These are phyloP conservation scores for Syncephalastrum contaminatum DNA, from an alignment of 371 early-diverging fungal genomes.

Conservation along the genomic window DNA sequence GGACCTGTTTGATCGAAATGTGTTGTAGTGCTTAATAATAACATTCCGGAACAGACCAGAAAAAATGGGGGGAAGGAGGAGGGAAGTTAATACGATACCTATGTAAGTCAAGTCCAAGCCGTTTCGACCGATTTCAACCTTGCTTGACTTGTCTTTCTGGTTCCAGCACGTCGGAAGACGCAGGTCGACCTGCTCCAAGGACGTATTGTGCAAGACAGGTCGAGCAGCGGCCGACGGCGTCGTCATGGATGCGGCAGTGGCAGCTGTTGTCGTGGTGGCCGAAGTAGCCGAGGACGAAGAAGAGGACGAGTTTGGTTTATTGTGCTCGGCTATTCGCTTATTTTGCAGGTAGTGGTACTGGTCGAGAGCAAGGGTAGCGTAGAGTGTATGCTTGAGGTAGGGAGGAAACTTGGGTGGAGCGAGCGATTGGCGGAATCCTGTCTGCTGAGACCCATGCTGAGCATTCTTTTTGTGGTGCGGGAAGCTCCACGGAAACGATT, in stretches of 20 bases:
- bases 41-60: too few species aligned
- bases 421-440: slow-evolving; percentile 13
- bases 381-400: slow-evolving; percentile 33
- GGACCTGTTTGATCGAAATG: slow-evolving; percentile 71
- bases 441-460: slow-evolving; percentile 8
- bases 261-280: neutral
- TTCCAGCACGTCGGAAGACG: slow-evolving; percentile 60
- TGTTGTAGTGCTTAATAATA: too few species aligned
- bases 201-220: slow-evolving; percentile 8
- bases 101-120: slow-evolving; percentile 52
- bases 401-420: slow-evolving; percentile 24
- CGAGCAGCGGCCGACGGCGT: slow-evolving; percentile 5
- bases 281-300: slow-evolving; percentile 3
- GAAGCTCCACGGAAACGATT: slow-evolving; percentile 18
- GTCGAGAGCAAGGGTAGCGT: slow-evolving; percentile 26
- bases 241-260: neutral
- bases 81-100: slow-evolving; percentile 31
- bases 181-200: slow-evolving; percentile 24
- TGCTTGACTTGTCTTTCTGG: slow-evolving; percentile 49
- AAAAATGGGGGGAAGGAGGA: too few species aligned
- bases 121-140: slow-evolving; percentile 48
- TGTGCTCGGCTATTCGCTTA: neutral
- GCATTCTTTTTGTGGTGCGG: slow-evolving; percentile 5
- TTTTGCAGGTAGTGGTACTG: slow-evolving; percentile 19
- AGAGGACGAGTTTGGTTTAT: neutral